These are phyloP conservation scores for Dictyostelium firmibasis DNA, from an alignment of 78 protist genomes.

Conservation along the genomic window DNA sequence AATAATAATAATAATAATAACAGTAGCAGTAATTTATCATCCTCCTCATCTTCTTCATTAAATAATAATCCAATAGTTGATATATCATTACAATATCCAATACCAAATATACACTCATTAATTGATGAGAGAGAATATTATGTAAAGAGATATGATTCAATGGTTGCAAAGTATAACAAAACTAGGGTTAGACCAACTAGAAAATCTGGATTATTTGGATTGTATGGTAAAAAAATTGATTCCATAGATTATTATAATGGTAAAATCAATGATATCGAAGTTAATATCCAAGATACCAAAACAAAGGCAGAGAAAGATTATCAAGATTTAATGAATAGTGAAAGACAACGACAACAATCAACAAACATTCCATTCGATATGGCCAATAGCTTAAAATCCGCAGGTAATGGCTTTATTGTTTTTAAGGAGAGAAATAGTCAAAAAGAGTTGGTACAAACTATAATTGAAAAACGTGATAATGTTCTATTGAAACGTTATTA, in stretches of 20 bases:
- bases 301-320: background rate
- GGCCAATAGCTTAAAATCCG: background rate
- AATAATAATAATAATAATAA: too few relatives aligned
- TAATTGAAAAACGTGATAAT: background rate
- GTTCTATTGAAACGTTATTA: background rate
- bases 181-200: background rate
- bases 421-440: background rate
- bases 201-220: background rate
- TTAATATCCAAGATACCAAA: background rate
- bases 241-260: background rate
- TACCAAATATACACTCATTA: background rate
- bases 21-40: background rate
- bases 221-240: background rate
- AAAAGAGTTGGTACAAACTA: background rate
- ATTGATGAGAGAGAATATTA: conserved; percentile 1
- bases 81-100: background rate
- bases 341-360: background rate
- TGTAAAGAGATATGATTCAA: background rate
- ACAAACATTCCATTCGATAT: background rate
- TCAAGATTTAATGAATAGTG: background rate
- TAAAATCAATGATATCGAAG: background rate
- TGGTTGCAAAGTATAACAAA: background rate
- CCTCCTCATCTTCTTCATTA: background rate
- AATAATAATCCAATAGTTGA: background rate
- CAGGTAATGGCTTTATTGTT: conserved; percentile 6